These are phyloP conservation scores for Aspergillus nanangensis DNA, from an alignment of 495 filamentous ascomycete genomes.

Conservation along the genomic window DNA sequence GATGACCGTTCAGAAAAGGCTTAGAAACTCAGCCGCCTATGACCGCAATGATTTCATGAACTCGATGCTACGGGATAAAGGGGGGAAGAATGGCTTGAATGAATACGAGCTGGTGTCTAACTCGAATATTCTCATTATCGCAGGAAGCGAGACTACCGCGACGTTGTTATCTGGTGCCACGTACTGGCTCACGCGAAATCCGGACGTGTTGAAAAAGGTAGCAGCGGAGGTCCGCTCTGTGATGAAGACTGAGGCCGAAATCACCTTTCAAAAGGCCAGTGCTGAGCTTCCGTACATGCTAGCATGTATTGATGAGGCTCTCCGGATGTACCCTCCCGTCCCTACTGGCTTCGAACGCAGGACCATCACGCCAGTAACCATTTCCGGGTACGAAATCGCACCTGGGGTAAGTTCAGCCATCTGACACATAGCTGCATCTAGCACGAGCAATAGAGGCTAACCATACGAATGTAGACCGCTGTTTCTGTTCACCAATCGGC, in stretches of 20 bases:
- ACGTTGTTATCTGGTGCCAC: constrained; percentile 31
- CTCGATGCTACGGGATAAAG: constrained; percentile 12
- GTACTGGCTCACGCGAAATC: constrained; percentile 30
- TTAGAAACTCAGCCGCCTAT: background rate
- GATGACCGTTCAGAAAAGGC: constrained; percentile 8
- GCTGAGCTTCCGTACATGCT: constrained; percentile 29
- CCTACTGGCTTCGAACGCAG: constrained; percentile 19
- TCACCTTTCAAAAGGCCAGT: constrained; percentile 33
- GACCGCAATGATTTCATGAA: constrained; percentile 3
- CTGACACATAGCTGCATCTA: no score
- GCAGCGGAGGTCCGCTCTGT: constrained; percentile 45
- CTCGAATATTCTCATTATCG: constrained; percentile 35
- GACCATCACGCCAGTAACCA: background rate
- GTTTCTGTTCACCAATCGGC: constrained; percentile 1
- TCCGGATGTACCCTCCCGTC: constrained; percentile 30
- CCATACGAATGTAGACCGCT: no score
- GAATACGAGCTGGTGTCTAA: constrained; percentile 30
- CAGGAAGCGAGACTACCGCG: constrained; percentile 47
- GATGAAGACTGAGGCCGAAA: constrained; percentile 44
- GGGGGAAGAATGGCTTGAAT: constrained; percentile 20
- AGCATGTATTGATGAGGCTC: constrained; percentile 24
- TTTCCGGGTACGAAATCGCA: background rate
- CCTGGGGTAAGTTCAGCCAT: background rate
- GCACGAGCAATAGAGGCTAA: no score
- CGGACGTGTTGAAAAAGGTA: constrained; percentile 28